Evolutionary conservation across 257 asterid species (phyloP).

Genomic region (Rubia yunnanensis): DNA sequence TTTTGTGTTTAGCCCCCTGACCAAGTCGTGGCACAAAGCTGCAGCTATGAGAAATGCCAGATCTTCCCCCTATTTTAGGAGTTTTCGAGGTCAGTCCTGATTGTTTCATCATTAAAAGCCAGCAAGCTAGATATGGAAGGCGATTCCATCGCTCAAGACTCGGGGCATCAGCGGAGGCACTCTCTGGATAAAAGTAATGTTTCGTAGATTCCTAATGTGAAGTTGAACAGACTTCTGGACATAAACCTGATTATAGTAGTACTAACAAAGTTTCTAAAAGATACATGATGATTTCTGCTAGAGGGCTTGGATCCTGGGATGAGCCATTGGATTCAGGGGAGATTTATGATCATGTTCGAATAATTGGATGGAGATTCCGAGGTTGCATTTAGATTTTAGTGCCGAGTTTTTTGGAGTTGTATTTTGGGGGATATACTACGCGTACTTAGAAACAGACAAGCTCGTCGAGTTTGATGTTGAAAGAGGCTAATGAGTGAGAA

Average conservation of each 20-base stretch:
- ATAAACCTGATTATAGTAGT: constrained; percentile 29
- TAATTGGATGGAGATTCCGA: constrained; percentile 85
- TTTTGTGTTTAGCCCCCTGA: constrained; percentile 54
- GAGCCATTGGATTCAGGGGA: constrained; percentile 80
- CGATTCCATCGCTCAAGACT: constrained; percentile 47
- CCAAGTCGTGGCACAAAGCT: constrained; percentile 73
- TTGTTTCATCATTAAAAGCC: constrained; percentile 38
- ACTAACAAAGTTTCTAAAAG: constrained; percentile 35
- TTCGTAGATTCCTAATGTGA: constrained; percentile 28
- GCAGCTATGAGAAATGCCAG: constrained; percentile 78
- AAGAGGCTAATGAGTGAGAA: constrained; percentile 73
- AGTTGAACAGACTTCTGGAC: constrained; percentile 30
- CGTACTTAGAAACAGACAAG: constrained; percentile 77
- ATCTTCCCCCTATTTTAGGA: constrained; percentile 80
- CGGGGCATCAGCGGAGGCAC: constrained; percentile 60
- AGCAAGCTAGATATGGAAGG: constrained; percentile 46
- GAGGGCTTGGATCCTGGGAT: constrained; percentile 94
- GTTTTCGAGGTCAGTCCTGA: constrained; percentile 56
- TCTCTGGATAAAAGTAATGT: constrained; percentile 58
- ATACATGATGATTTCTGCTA: constrained; percentile 65
- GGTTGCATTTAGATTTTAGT: constrained; percentile 74
- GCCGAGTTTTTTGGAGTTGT: constrained; percentile 72
- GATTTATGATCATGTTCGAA: constrained; percentile 67
- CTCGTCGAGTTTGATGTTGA: constrained; percentile 72
- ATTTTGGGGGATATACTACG: constrained; percentile 51